Evolutionary conservation across 176 grass and related monocot species (phyloP).

Genomic region (Triticum timopheevii): DNA sequence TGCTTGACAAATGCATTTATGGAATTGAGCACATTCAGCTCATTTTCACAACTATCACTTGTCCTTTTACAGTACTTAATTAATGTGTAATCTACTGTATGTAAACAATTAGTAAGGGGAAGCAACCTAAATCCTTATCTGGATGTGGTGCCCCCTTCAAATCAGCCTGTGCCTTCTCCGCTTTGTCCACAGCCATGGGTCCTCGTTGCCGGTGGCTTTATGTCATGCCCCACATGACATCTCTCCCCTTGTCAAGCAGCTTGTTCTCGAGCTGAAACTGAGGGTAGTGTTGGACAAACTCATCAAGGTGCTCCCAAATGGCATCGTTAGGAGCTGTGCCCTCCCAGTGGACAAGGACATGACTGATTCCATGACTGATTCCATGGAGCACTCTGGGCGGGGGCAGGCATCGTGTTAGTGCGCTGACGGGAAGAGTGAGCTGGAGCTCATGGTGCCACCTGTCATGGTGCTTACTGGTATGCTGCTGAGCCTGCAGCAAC

Average conservation of each 20-base stretch:
- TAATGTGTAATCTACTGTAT: constrained; percentile 1
- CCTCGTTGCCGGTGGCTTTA: not conserved
- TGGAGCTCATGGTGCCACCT: too few species aligned
- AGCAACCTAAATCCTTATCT: constrained; percentile 1
- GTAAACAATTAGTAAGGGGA: not conserved
- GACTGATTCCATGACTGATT: too few species aligned
- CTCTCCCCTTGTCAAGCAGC: not conserved
- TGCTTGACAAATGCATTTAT: not conserved
- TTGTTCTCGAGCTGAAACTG: not conserved
- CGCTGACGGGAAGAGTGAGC: too few species aligned
- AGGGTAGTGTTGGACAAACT: not conserved
- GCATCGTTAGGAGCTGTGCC: not conserved
- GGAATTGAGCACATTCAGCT: not conserved
- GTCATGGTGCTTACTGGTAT: too few species aligned
- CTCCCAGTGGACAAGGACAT: too few species aligned
- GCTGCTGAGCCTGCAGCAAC: too few species aligned
- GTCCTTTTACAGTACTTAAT: not conserved
- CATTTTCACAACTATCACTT: constrained; percentile 1
- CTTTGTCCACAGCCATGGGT: not conserved
- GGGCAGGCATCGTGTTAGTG: not conserved
- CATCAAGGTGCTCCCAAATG: not conserved
- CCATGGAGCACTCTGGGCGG: too few species aligned
- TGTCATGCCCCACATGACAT: not conserved
- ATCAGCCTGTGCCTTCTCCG: not conserved
- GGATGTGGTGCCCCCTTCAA: not conserved